A percentile compares a stretch with the other conserved stretches of the same genome.
These are phyloP conservation scores for Ophiostoma australiae DNA, from an alignment of 2,329 filamentous ascomycete species.

Conservation along the genomic window DNA sequence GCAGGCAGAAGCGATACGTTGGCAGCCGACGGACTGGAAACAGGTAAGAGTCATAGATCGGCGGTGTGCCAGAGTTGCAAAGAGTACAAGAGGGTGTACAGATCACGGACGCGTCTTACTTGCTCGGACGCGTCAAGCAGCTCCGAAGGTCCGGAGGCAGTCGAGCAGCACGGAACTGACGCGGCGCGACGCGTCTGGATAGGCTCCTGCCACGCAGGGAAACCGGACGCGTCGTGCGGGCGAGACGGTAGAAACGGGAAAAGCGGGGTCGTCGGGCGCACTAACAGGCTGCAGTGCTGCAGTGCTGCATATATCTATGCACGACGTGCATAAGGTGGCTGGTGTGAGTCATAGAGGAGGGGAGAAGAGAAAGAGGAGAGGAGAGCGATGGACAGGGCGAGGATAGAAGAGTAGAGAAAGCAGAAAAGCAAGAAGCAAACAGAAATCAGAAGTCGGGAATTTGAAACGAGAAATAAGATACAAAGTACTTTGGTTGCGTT, in stretches of 20 bases:
- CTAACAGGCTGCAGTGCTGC: not conserved
- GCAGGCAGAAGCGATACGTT: not conserved
- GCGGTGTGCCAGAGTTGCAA: not conserved
- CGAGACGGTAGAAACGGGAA: not conserved
- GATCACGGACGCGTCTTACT: not conserved
- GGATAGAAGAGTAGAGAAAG: not conserved
- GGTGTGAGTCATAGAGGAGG: conserved; percentile 1
- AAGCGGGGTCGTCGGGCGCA: conserved; percentile 11
- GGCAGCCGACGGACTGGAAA: not conserved
- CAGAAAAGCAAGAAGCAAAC: not conserved
- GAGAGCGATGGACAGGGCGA: not conserved
- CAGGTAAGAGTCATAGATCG: not conserved
- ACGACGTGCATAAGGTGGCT: conserved; percentile 7
- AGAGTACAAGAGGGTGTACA: not conserved
- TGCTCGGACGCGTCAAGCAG: not conserved
- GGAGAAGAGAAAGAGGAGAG: not conserved
- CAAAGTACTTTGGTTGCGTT: not conserved
- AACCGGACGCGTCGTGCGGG: conserved; percentile 17
- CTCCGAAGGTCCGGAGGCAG: conserved; percentile 3
- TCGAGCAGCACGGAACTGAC: conserved; percentile 21
- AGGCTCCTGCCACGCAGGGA: not conserved
- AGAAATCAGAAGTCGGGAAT: not conserved
- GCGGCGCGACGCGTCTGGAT: conserved; percentile 20
- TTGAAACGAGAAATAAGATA: not conserved
- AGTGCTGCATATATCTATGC: conserved; percentile 13